phyloP scores from a whole-genome alignment of 2,329 filamentous ascomycete genomes.

The Tolypocladium pustulatum region DNA sequence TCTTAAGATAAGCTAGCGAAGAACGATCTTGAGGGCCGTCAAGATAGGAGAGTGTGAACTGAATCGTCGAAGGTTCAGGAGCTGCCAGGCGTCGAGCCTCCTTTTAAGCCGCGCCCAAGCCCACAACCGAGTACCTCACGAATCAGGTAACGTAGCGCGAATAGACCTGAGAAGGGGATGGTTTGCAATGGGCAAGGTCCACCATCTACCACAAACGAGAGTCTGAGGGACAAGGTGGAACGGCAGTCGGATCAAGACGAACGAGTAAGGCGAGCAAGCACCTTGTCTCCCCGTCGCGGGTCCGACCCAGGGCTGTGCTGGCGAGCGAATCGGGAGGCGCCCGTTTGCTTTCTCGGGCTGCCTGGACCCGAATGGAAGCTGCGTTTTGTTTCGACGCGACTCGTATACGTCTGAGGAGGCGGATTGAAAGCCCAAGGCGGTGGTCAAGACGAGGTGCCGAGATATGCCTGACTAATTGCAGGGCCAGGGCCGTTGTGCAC shows the following conservation, averaged over 20 bases:
- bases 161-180: background rate
- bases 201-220: background rate
- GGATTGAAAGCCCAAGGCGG: background rate
- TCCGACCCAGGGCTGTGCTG: background rate
- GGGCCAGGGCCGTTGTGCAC: background rate
- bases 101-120: background rate
- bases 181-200: background rate
- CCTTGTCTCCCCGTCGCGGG: background rate
- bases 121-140: background rate
- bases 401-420: background rate
- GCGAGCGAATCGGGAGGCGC: conserved; percentile 2
- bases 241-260: background rate
- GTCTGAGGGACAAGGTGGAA: conserved; percentile 1
- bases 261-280: conserved; percentile 1
- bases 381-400: background rate
- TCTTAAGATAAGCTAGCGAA: background rate
- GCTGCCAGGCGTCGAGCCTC: background rate
- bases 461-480: background rate
- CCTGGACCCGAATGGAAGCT: background rate
- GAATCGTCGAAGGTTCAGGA: conserved; percentile 6
- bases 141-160: background rate
- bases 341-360: background rate
- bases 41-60: background rate
- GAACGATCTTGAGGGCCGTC: background rate
- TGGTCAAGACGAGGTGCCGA: background rate